Conservation (phyloP, 495 filamentous ascomycete species). For the Penicillium subrubescens region DNA sequence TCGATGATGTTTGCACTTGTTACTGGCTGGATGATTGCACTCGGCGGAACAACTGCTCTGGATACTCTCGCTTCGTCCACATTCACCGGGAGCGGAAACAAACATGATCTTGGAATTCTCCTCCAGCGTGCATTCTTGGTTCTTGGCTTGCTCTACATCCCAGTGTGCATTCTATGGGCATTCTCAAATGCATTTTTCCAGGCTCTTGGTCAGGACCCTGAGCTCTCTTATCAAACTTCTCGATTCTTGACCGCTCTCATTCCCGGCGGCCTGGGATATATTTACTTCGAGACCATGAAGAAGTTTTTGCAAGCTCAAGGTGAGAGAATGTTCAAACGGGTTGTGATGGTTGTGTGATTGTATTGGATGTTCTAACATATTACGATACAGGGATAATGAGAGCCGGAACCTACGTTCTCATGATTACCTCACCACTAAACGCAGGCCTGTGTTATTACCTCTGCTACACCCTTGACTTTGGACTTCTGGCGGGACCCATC, state of each 20-base stretch:
- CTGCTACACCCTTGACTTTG: constrained; percentile 69
- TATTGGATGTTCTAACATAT: not conserved
- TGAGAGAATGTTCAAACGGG: constrained; percentile 23
- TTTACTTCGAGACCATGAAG: constrained; percentile 91
- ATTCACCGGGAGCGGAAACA: constrained; percentile 84
- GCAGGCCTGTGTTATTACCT: constrained; percentile 78
- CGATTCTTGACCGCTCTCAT: constrained; percentile 77
- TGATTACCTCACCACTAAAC: constrained; percentile 82
- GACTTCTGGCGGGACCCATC: constrained; percentile 77
- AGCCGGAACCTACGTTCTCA: constrained; percentile 82
- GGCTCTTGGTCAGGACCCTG: constrained; percentile 75
- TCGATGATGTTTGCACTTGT: constrained; percentile 94
- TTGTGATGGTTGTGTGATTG: not conserved
- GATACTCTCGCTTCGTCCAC: constrained; percentile 85
- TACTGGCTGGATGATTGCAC: constrained; percentile 85
- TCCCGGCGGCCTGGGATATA: constrained; percentile 84
- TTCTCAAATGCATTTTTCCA: constrained; percentile 77
- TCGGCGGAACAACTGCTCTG: constrained; percentile 90
- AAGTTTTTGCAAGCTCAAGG: constrained; percentile 92
- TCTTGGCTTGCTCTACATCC: constrained; percentile 72
- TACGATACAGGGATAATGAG: constrained; percentile 71
- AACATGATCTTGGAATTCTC: constrained; percentile 79
- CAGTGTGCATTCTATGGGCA: constrained; percentile 75
- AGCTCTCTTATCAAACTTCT: constrained; percentile 74
- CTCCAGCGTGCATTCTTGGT: constrained; percentile 80